phyloP scores from a whole-genome alignment of 164 flowering plant species.

The Berberis vulgaris region DNA sequence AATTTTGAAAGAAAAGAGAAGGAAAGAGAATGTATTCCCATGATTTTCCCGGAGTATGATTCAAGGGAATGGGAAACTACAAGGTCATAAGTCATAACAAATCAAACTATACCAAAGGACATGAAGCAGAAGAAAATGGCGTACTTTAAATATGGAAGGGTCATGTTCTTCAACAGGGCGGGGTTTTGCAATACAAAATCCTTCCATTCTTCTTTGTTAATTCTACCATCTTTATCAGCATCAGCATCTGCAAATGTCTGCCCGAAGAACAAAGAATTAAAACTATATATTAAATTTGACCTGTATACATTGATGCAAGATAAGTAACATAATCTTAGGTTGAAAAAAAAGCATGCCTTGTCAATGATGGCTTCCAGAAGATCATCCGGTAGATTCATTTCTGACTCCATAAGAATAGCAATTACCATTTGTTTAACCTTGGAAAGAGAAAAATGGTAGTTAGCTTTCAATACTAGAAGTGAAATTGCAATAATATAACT shows the following conservation, averaged over 20 bases:
- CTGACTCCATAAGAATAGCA: slow-evolving; percentile 69
- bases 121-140: slow-evolving; percentile 3
- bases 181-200: slow-evolving; percentile 58
- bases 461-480: background rate
- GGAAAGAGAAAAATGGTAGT: background rate
- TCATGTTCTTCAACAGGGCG: slow-evolving; percentile 70
- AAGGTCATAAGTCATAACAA: background rate
- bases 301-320: background rate
- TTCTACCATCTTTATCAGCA: slow-evolving; percentile 66
- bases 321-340: background rate
- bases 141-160: slow-evolving; percentile 81
- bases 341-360: slow-evolving; percentile 30
- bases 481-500: background rate
- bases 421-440: slow-evolving; percentile 87
- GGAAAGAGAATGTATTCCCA: no score
- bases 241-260: slow-evolving; percentile 93
- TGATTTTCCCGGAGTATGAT: no score
- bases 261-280: slow-evolving; percentile 1
- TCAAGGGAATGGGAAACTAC: background rate
- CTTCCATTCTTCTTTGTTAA: slow-evolving; percentile 68
- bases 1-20: no score
- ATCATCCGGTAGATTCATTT: slow-evolving; percentile 56
- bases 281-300: background rate
- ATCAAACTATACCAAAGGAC: background rate
- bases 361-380: slow-evolving; percentile 69